These are phyloP conservation scores for Pythium volutum DNA, from an alignment of 352 stramenopile genomes.

Conservation along the genomic window DNA sequence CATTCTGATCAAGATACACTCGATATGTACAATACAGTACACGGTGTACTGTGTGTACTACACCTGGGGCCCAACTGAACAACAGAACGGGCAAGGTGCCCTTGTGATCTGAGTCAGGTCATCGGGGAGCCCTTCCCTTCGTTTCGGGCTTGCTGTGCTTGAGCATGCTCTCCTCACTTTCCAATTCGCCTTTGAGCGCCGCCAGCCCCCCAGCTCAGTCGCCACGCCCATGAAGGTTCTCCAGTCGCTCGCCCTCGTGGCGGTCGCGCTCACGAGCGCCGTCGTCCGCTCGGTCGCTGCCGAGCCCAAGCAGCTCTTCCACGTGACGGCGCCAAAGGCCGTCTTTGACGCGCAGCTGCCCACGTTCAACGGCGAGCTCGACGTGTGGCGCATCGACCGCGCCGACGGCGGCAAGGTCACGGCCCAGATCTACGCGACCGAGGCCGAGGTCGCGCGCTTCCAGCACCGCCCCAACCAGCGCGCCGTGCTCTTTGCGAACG, in stretches of 20 bases:
- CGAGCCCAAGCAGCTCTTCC: slow-evolving; percentile 30
- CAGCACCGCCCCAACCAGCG: background rate
- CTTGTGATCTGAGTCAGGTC: too few species aligned
- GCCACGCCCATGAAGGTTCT: slow-evolving; percentile 25
- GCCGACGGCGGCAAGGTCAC: slow-evolving; percentile 12
- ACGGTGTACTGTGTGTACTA: too few species aligned
- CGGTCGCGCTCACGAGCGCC: slow-evolving; percentile 11
- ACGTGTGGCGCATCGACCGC: slow-evolving; percentile 16
- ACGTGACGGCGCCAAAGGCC: slow-evolving; percentile 27
- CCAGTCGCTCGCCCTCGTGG: slow-evolving; percentile 9
- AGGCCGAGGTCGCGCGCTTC: slow-evolving; percentile 11
- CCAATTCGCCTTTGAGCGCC: too few species aligned
- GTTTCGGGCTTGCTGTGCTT: too few species aligned
- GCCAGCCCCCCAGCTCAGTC: too few species aligned
- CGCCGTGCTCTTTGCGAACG: background rate
- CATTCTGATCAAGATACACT: too few species aligned
- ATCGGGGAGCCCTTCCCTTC: too few species aligned
- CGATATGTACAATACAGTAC: too few species aligned
- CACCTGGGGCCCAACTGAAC: too few species aligned
- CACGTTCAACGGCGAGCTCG: slow-evolving; percentile 19
- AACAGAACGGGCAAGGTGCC: too few species aligned
- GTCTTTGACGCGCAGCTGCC: slow-evolving; percentile 18
- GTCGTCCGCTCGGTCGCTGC: slow-evolving; percentile 3
- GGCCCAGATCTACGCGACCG: slow-evolving; percentile 24
- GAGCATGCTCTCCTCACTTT: too few species aligned